Evolutionary conservation across 2,329 filamentous ascomycete species (phyloP).

Genomic region (Orbilia quercus): DNA sequence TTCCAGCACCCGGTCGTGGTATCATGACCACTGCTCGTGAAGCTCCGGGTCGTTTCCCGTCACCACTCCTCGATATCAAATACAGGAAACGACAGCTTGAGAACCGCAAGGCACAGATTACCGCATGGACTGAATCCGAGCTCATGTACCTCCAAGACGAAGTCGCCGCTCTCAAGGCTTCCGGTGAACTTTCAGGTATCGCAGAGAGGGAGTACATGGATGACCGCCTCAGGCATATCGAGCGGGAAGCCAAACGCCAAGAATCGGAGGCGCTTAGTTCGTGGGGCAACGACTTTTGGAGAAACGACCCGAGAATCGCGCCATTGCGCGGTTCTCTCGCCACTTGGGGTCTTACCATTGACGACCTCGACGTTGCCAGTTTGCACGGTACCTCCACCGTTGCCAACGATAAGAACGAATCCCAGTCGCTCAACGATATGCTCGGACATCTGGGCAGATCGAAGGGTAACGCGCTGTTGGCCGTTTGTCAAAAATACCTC

Average conservation of each 20-base stretch:
- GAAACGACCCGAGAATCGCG: slow-evolving; percentile 90
- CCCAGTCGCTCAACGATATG: slow-evolving; percentile 95
- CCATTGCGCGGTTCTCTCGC: slow-evolving; percentile 94
- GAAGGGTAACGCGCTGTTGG: slow-evolving; percentile 95
- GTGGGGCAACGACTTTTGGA: slow-evolving; percentile 99
- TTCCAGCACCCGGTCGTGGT: slow-evolving; percentile 95
- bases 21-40: slow-evolving; percentile 95
- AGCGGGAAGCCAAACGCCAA: slow-evolving; percentile 86
- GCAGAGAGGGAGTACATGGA: slow-evolving; percentile 85
- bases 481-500: slow-evolving; percentile 99
- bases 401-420: slow-evolving; percentile 99
- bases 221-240: slow-evolving; percentile 86
- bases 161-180: slow-evolving; percentile 86
- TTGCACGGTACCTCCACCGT: slow-evolving; percentile 99
- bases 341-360: slow-evolving; percentile 97
- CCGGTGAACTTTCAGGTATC: slow-evolving; percentile 73
- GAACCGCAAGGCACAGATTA: slow-evolving; percentile 91
- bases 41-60: slow-evolving; percentile 89
- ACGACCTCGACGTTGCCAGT: slow-evolving; percentile 92
- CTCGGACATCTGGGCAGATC: slow-evolving; percentile 91
- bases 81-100: slow-evolving; percentile 96
- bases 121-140: slow-evolving; percentile 95
- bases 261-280: slow-evolving; percentile 92
- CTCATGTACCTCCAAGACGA: slow-evolving; percentile 93
- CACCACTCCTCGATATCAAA: slow-evolving; percentile 94